Base-by-base conservation (phyloP, 1,284 basidiomycete genomes). In the Apiotrichum sp. region DNA sequence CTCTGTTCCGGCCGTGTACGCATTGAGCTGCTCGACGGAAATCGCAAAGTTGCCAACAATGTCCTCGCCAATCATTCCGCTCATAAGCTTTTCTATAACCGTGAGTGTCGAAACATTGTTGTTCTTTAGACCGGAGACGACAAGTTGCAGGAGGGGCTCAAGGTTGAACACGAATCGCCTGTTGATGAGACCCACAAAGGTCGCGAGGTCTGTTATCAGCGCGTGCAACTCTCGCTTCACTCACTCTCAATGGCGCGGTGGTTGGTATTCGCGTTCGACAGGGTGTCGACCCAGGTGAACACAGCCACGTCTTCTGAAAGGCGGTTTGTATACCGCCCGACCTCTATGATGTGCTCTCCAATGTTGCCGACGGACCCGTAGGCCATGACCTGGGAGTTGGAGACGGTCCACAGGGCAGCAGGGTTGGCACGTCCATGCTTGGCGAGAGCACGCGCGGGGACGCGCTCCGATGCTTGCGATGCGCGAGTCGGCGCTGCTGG, bases 321-420 rank as follows among this genome's bases (percentile, higher is more conserved):
- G 61, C 86, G 85, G 2, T 89, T 92, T 59, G 93, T 83, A 76
- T 89, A 96, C 68, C 88, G 83, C 63, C 93, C 81, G n/a, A 87
- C 86, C 64, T 93, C 90, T 40, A 98, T 88, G 54, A 98, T 86
- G 35, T 92, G 89, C 46, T 83, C 82, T 14, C 91, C 91, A 59
- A 98, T 80, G 73, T 98, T 99, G 68, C 96, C 90, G 58, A 98
- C 79, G 72, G 98, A 98, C 66, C 96, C 90, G 70, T 98, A 99
- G 16, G 91, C 86, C 85, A 93, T 93, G 57, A 98, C 88, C 76
- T 98, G 96, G 63, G 87, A 86, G 50, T 98, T 85, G 0, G 89
- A 91, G 57, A 89, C 88, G 13, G 83, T 78, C 78, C 98, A 98
- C 65, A 98, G 86, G 52, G 95, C 86, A 63, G 85, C 87, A 2